These are phyloP conservation scores for Mentha longifolia DNA, from an alignment of 257 asterid species.

Conservation along the genomic window DNA sequence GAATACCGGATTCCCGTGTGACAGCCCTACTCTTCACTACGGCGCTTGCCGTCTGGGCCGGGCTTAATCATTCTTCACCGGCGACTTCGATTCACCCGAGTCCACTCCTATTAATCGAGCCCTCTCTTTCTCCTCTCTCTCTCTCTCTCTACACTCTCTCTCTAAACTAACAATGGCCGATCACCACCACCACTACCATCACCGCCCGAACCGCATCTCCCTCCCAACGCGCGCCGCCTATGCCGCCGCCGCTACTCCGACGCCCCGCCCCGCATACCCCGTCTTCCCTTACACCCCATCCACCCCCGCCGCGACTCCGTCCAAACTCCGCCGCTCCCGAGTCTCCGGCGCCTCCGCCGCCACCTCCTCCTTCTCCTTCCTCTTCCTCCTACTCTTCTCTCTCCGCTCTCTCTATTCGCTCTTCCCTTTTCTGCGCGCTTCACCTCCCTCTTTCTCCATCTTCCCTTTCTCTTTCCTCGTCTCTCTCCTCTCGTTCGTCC, in stretches of 20 bases:
- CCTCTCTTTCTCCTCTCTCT: no score
- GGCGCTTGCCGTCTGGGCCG: constrained; percentile 18
- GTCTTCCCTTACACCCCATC: constrained; percentile 54
- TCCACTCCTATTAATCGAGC: constrained; percentile 34
- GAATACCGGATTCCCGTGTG: no score
- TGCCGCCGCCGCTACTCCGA: constrained; percentile 35
- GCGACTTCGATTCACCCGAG: constrained; percentile 17
- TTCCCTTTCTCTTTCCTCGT: constrained; percentile 89
- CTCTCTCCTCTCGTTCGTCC: constrained; percentile 74
- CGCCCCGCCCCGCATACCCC: constrained; percentile 48
- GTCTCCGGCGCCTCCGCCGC: constrained; percentile 42
- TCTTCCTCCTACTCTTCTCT: constrained; percentile 73
- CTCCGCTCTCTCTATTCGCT: constrained; percentile 92
- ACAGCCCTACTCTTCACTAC: no score
- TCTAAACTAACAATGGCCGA: constrained; percentile 52
- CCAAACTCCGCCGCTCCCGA: constrained; percentile 62
- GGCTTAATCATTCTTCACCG: constrained; percentile 1
- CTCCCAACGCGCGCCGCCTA: constrained; percentile 63
- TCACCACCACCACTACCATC: constrained; percentile 64
- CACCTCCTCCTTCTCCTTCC: constrained; percentile 57
- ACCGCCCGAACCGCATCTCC: constrained; percentile 73
- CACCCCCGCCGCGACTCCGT: constrained; percentile 88
- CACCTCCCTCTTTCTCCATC: constrained; percentile 79
- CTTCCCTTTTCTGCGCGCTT: constrained; percentile 78
- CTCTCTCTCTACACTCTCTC: background rate